Conservation (phyloP, 306 rosid genomes). For the Castanea crenata region DNA sequence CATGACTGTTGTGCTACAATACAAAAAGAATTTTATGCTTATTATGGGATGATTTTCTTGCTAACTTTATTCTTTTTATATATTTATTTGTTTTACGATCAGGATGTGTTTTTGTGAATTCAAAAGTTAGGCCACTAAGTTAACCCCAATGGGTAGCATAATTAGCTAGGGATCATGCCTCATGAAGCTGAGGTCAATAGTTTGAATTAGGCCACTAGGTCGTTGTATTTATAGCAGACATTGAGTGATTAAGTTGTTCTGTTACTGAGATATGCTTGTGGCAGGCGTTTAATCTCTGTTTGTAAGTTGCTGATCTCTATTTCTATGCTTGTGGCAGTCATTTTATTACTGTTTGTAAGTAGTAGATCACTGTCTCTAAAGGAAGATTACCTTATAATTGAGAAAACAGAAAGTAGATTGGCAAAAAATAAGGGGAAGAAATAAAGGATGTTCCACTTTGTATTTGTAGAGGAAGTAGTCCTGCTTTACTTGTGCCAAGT, state of each 20-base stretch:
- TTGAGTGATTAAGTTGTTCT: background rate
- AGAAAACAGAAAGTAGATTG: background rate
- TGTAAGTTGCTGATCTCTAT: background rate
- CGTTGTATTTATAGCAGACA: background rate
- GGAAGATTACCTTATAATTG: background rate
- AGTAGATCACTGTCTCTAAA: no score
- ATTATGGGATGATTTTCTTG: background rate
- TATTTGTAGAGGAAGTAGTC: background rate
- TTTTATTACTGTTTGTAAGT: background rate
- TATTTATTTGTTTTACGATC: background rate
- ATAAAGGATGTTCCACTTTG: background rate
- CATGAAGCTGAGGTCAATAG: no score
- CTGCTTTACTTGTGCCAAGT: background rate
- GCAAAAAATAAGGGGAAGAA: background rate
- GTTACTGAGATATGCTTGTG: background rate
- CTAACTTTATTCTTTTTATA: background rate
- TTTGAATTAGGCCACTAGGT: background rate
- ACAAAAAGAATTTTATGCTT: background rate
- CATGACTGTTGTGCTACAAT: constrained; percentile 3
- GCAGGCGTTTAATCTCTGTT: background rate
- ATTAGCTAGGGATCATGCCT: no score
- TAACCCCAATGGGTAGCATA: no score
- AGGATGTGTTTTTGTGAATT: background rate
- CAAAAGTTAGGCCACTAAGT: background rate
- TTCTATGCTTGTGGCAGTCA: background rate